Conservation (phyloP, 441 rosid species). For the Isatis lusitanica region DNA sequence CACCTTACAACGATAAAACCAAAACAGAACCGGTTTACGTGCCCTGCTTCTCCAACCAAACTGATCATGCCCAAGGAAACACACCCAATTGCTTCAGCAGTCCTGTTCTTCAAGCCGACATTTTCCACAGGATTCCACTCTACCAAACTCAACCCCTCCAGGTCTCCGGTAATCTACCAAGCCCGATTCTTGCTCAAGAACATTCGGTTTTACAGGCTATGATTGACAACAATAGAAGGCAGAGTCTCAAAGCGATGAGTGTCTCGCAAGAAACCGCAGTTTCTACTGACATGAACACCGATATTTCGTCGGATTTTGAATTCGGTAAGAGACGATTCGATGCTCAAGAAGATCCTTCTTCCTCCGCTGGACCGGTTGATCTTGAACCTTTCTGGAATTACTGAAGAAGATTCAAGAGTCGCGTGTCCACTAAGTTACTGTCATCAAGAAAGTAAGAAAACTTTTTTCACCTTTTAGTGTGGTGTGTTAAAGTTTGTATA, state of each 20-base stretch:
- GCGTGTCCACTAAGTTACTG: conserved; percentile 9
- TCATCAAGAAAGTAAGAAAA: conserved; percentile 27
- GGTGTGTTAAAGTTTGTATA: conserved; percentile 34
- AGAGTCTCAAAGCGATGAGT: conserved; percentile 53
- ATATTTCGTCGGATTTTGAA: conserved; percentile 53
- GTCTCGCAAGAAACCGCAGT: conserved; percentile 64
- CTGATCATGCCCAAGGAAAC: conserved; percentile 42
- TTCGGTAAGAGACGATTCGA: conserved; percentile 46
- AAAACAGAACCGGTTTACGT: conserved; percentile 65
- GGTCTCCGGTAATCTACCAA: conserved; percentile 36
- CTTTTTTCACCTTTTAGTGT: conserved; percentile 26
- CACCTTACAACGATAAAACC: conserved; percentile 44
- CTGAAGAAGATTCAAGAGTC: conserved; percentile 33
- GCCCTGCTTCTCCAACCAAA: conserved; percentile 98
- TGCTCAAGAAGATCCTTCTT: conserved; percentile 53
- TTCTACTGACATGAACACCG: conserved; percentile 40
- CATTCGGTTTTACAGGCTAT: conserved; percentile 53
- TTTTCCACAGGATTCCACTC: conserved; percentile 37
- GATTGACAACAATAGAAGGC: conserved; percentile 48
- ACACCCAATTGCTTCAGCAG: conserved; percentile 39
- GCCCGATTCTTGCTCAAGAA: conserved; percentile 44
- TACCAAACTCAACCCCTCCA: conserved; percentile 41
- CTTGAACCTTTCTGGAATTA: conserved; percentile 71
- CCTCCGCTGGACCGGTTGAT: conserved; percentile 57
- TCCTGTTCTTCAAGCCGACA: conserved; percentile 40